Evolutionary conservation across 306 rosid genomes (phyloP), one percentile per base, ranked within the genome.

Genomic region (Corylus heterophylla): DNA sequence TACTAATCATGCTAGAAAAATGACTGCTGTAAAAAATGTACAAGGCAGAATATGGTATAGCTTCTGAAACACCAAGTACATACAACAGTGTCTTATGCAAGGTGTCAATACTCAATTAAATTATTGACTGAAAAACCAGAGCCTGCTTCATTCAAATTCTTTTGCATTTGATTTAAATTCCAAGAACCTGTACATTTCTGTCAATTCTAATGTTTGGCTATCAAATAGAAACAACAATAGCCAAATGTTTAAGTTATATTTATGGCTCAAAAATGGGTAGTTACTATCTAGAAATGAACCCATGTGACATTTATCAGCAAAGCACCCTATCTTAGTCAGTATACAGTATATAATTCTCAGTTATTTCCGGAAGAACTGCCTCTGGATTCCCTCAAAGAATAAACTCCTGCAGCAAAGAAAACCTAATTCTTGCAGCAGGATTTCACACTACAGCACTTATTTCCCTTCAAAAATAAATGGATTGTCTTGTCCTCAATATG

Each of bases 401-500:
- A 16, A 39, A 2, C 29, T 67, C 72, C 51, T 17, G 29, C 11
- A 42, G 72, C 51, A 4, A 67, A 9, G 72, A 12, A 12, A 73
- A 66, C 75, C 79, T 88, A 89, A 77, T 78, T 82, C 82, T 76
- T 93, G 90, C 99, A 95, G 94, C 99, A 95, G 29, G 96, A 87
- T 79, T 89, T 90, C 54, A 86, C 83, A 55, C 82, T 54, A 80
- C 98, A 95, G 82, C 98, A 95, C 80, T 74, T 86, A 4, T 62
- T 85, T 61, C 92, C 98, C 84, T 79, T 81, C 13, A 88, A 86
- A 25, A 78, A 79, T 71, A 93, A 83, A 78, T 93, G 99, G 52
- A 93, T 83, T 69, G 79, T 87, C 37, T 45, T 73, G 75, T 84
- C 82, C 76, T 76, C 78, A 42, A 93, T 74, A 79, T 93, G 99